Evolutionary conservation across 2,329 filamentous ascomycete genomes (phyloP).

Genomic region (Colletotrichum abscissum): DNA sequence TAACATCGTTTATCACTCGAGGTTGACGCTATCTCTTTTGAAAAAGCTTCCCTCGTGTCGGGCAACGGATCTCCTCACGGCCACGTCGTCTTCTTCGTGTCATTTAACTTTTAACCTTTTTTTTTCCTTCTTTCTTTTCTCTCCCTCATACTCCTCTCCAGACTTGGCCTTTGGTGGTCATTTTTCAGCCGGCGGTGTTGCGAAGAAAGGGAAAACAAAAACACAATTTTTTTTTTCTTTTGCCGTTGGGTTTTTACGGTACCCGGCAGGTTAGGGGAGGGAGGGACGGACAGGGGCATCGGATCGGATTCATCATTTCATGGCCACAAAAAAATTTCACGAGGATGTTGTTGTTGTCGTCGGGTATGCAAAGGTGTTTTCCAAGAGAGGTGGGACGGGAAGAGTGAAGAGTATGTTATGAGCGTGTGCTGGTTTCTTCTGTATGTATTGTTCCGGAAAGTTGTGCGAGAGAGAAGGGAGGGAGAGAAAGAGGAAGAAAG

Average conservation of each 20-base stretch:
- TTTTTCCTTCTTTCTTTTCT: conserved; percentile 15
- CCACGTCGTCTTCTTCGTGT: conserved; percentile 38
- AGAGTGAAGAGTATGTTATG: neutral
- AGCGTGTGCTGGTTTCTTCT: conserved; percentile 3
- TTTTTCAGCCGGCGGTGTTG: conserved; percentile 5
- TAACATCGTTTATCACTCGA: conserved; percentile 14
- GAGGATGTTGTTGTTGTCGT: neutral
- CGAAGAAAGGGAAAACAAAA: neutral
- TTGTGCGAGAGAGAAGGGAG: neutral
- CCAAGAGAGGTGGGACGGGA: neutral
- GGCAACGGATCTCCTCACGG: conserved; percentile 12
- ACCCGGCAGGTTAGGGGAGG: conserved; percentile 21
- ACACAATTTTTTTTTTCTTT: neutral
- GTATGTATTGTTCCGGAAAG: conserved; percentile 4
- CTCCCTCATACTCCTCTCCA: neutral
- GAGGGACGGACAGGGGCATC: neutral
- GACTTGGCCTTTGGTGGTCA: neutral
- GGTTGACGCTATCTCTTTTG: neutral
- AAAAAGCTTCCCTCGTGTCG: neutral
- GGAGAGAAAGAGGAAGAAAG: neutral
- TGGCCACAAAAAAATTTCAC: neutral
- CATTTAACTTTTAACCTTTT: conserved; percentile 26
- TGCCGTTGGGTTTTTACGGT: conserved; percentile 29
- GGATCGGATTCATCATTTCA: neutral
- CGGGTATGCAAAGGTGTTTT: neutral